Percentiles rank a stretch among this genome's conserved stretches.
Conservation (phyloP, 83 land plant species). For the Picea mariana region DNA sequence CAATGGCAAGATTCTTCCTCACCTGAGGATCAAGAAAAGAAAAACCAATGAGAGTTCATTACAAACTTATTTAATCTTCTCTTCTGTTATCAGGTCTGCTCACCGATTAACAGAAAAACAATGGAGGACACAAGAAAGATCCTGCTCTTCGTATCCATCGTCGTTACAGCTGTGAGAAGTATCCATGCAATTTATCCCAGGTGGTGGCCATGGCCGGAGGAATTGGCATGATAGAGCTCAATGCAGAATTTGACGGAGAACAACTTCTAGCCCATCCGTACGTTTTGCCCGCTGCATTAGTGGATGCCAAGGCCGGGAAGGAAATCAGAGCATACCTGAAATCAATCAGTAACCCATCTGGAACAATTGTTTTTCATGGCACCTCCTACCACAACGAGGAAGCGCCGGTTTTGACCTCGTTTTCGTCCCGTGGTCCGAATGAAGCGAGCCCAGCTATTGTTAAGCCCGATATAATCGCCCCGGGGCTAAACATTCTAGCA, state of each 20-base stretch:
- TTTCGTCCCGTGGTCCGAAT: not conserved
- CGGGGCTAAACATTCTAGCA: not conserved
- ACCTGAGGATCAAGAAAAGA: no score
- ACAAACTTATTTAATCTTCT: no score
- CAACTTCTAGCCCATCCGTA: no score
- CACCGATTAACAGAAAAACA: no score
- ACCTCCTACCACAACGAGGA: constrained; percentile 20
- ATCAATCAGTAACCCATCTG: constrained; percentile 16
- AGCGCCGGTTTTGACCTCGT: not conserved
- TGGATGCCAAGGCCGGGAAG: constrained; percentile 30
- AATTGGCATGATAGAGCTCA: constrained; percentile 44
- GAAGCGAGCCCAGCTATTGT: not conserved
- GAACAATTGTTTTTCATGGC: constrained; percentile 34
- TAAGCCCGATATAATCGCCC: no score
- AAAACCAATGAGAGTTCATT: no score
- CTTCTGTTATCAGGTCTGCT: no score
- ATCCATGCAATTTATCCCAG: no score
- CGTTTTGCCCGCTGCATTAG: no score
- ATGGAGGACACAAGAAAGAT: no score
- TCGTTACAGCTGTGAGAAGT: constrained; percentile 30
- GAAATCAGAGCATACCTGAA: constrained; percentile 25
- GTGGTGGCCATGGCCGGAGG: constrained; percentile 50
- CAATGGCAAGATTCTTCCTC: no score
- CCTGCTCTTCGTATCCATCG: no score
- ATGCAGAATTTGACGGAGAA: constrained; percentile 1